These are phyloP conservation scores for Sclerotinia nivalis DNA, from an alignment of 2,329 filamentous ascomycete genomes.

Conservation along the genomic window DNA sequence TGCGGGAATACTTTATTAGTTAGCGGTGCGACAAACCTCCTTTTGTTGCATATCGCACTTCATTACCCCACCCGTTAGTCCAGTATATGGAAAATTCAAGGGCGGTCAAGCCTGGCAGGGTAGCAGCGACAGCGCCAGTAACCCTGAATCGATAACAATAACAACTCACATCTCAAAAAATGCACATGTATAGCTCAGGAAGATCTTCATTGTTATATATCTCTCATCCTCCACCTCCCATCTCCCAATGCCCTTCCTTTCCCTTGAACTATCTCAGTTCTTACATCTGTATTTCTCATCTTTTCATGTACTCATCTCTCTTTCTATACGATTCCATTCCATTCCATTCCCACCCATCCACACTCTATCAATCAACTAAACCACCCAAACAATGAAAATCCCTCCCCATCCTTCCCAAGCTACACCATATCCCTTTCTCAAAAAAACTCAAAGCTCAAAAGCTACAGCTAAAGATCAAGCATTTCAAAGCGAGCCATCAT, in stretches of 20 bases:
- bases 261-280: not conserved
- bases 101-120: not conserved
- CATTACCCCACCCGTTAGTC: no score
- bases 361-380: not conserved
- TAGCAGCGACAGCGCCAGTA: no score
- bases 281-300: not conserved
- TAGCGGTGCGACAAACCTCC: not conserved
- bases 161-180: no score
- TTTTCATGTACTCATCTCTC: conserved; percentile 8
- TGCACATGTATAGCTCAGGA: not conserved
- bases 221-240: not conserved
- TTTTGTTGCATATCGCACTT: not conserved
- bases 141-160: not conserved
- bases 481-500: not conserved
- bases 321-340: not conserved
- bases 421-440: not conserved
- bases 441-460: not conserved
- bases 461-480: not conserved
- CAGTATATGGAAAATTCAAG: not conserved
- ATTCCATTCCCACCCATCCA: not conserved
- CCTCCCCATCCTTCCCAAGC: not conserved
- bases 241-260: not conserved
- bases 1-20: not conserved
- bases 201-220: conserved; percentile 5
- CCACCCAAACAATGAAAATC: conserved; percentile 5